Evolutionary conservation across 371 early-diverging fungal species (phyloP), one percentile per base, ranked within the genome.

Genomic region (Capniomyces stellatus): DNA sequence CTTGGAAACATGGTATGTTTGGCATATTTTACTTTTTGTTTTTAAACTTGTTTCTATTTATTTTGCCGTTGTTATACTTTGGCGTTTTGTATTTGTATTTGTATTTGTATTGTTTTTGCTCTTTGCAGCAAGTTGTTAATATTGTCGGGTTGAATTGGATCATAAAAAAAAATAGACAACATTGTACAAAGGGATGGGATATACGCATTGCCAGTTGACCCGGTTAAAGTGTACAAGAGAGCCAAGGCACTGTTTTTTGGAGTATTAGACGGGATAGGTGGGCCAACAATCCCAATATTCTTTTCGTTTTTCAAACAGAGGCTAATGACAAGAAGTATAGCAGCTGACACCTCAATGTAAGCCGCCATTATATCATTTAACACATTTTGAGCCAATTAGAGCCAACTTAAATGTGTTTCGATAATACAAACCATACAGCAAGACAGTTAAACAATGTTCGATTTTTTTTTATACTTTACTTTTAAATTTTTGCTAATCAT

Each of bases 1-100:
- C 67, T 1, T 67, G 67, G 67, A 67, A 63, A 6, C 66, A 68
- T 47, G 67, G 64, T 62, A 63, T 56, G 43, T 59, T 61, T 27
- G 61, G 61, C 13, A 54, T 61, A 4, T 46, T 44, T 19, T 41
- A 56, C 30, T 28, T 58, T n/a, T 8, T 3, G 18, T 31, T 4
- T 28, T 29, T 4, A 43, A 52, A 10, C 27, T 24, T 22, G 28
- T 4, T 27, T 40, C 18, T 52, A 43, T 23, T 40, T 52, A 3
- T 29, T 30, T 51, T 51, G 21, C 46, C 51, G 6, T 40, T 40
- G 23, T 29, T 21, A 23, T 18, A 30, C 4, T 4, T 10, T 21
- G 21, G 12, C 4, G 21, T 51, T 21, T 18, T 40, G 21, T 46
- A 27, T 28, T 30, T 19, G 19, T n/a, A n/a, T n/a, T n/a, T n/a